Evolutionary conservation across 2,329 filamentous ascomycete genomes (phyloP).

Genomic region (Cryphonectria nitschkei): DNA sequence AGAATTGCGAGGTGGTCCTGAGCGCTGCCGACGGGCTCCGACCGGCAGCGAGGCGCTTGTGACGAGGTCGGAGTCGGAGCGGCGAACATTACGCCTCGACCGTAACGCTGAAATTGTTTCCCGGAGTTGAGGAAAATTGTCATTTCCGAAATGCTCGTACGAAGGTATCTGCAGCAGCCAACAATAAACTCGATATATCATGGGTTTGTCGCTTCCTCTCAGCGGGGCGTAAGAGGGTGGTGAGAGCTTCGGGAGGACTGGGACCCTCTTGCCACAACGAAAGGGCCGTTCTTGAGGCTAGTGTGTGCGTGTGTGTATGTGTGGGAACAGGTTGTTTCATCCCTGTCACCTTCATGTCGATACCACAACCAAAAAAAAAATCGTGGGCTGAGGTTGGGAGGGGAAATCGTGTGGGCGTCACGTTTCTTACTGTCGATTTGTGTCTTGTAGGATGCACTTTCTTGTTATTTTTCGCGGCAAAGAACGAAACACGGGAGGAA

Average conservation of each 20-base stretch:
- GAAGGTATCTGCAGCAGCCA: conserved; percentile 25
- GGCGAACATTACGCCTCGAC: conserved; percentile 20
- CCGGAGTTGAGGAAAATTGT: conserved; percentile 15
- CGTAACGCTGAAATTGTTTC: conserved; percentile 17
- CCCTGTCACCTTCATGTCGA: conserved; percentile 21
- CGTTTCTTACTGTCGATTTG: conserved; percentile 26
- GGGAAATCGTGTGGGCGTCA: conserved; percentile 19
- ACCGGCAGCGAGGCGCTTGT: conserved; percentile 19
- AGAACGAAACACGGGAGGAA: conserved; percentile 27
- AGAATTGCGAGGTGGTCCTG: conserved; percentile 15
- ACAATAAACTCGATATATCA: conserved; percentile 12
- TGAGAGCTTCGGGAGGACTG: not conserved
- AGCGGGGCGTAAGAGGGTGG: conserved; percentile 11
- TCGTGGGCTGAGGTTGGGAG: conserved; percentile 19
- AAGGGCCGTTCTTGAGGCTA: conserved; percentile 13
- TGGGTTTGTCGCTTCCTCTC: conserved; percentile 13
- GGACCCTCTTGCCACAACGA: conserved; percentile 6
- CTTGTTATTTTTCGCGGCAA: conserved; percentile 21
- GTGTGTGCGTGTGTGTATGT: not conserved
- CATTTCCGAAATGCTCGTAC: conserved; percentile 14
- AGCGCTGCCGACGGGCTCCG: conserved; percentile 15
- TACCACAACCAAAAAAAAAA: conserved; percentile 24
- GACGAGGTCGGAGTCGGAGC: conserved; percentile 11
- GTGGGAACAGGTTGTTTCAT: conserved; percentile 12
- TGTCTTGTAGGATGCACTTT: conserved; percentile 27